Evolutionary conservation across 208 protist genomes (phyloP), one percentile per base, ranked within the genome.

Genomic region (Trypanosoma platydactyli): DNA sequence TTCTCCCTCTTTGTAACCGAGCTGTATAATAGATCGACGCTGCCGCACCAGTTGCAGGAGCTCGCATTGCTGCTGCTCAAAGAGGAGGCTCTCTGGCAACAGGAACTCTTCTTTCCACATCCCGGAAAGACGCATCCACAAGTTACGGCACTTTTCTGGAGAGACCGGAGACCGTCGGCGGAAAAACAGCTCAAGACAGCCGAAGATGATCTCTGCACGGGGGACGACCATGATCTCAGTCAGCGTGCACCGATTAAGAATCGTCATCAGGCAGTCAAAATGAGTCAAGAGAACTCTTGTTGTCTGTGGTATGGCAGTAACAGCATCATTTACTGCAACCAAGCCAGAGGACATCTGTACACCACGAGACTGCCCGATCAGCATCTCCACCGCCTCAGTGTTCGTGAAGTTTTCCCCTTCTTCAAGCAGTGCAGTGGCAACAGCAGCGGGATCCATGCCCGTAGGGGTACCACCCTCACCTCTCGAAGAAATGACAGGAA

Each of bases 71-170:
- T 61, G 49, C 35, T 64, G 3, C 18, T 72, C 38, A 50, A 92
- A 87, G 20, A 40, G 40, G 18, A 29, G 20, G 42, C 78, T 64
- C 25, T 64, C 18, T 6, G 83, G 77, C 5, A 58, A 42, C 7
- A 89, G n/a, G 13, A 84, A 66, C 64, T 92, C 86, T 16, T 20
- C 46, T 35, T n/a, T 52, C 76, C 79, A 86, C 65, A 77, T 79
- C 22, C 27, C n/a, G 1, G 60, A 55, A 29, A 92, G 54, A 29
- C 80, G 62, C 29, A n/a, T 24, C 80, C 82, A 92, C 42, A 92
- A 56, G 44, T 5, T 53, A 30, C 42, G 71, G 35, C 48, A 61
- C n/a, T 50, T 29, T 35, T 65, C 78, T 58, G 68, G 35, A 20
- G 64, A 53, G 20, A 71, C 60, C n/a, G 60, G 48, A 40, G 58